Percentiles rank a stretch among this genome's conserved stretches.
These are phyloP conservation scores for Huntiella omanensis DNA, from an alignment of 2,329 filamentous ascomycete species.

Conservation along the genomic window DNA sequence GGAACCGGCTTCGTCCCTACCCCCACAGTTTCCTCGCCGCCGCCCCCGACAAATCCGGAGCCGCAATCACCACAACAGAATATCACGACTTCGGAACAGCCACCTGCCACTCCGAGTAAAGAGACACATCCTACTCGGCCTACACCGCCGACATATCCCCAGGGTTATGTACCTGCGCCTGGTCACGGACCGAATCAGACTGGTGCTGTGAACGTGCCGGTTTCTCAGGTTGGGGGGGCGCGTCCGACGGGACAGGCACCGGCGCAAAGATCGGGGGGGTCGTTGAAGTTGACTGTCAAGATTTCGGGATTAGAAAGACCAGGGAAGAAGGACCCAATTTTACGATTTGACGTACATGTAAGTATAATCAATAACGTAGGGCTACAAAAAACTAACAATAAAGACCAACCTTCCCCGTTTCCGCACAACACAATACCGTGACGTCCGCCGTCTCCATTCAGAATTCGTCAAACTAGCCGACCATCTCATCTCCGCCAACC, in stretches of 20 bases:
- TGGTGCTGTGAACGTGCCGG: not conserved
- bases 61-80: not conserved
- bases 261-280: conserved; percentile 19
- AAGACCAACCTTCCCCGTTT: conserved; percentile 98
- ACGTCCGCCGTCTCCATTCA: conserved; percentile 84
- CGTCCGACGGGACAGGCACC: conserved; percentile 20
- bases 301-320: conserved; percentile 84
- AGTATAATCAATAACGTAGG: conserved; percentile 6
- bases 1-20: not conserved
- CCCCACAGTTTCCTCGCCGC: not conserved
- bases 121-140: conserved; percentile 1
- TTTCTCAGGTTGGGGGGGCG: not conserved
- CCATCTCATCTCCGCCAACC: conserved; percentile 92
- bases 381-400: not conserved
- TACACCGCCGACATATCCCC: not conserved
- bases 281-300: conserved; percentile 79
- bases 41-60: not conserved
- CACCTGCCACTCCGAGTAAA: conserved; percentile 13
- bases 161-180: not conserved
- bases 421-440: conserved; percentile 92
- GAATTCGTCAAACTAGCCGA: conserved; percentile 95
- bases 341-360: conserved; percentile 95
- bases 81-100: not conserved
- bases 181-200: conserved; percentile 1
- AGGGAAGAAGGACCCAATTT: conserved; percentile 84